Evolutionary conservation across 2,329 filamentous ascomycete genomes (phyloP), one percentile per base, ranked within the genome.

Genomic region (Sordariomycetes sp.): DNA sequence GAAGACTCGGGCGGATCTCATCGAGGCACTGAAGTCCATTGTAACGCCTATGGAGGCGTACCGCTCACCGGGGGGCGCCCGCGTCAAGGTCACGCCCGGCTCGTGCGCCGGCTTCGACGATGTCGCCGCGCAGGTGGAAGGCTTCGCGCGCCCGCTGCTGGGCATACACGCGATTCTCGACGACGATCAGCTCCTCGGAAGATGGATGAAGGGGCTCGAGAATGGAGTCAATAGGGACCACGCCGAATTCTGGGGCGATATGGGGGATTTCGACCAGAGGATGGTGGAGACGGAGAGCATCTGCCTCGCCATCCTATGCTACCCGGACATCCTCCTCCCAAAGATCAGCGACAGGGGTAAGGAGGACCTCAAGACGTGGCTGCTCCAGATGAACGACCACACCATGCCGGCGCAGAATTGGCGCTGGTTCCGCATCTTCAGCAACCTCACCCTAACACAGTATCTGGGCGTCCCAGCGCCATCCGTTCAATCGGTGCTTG

Each of bases 281-380:
- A 73, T 72, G 68, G 69, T 72, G 0, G 69, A 73, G 41, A 60
- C 66, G 26, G 68, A 72, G 42, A 64, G 66, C 18, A 55, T 72
- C 4, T 59, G 65, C 0, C 69, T 64, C 42, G 64, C 66, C 0
- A 48, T 73, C 2, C 50, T 72, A 1, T 46, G 53, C 3, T 61
- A 64, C 0, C 66, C 68, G 2, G 43, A 53, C 2, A 38, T 26
- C 4, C 43, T 50, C 3, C 60, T 66, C 39, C 50, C 49, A 8
- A 42, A 45, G 0, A 42, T 64, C 6, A 47, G 37, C 2, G 34
- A 45, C 0, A n/a, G 35, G 4, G 46, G 51, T 4, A 60, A 58
- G 21, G 12, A 21, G 0, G 63, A 66, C 10, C 44, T 70, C 2
- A 48, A 42, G 2, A 35, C 38, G 0, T 71, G 66, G 65, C 42